A percentile compares a stretch with the other conserved stretches of the same genome.
phyloP scores from a whole-genome alignment of 2,329 filamentous ascomycete species.

The Beauveria pseudobassiana region DNA sequence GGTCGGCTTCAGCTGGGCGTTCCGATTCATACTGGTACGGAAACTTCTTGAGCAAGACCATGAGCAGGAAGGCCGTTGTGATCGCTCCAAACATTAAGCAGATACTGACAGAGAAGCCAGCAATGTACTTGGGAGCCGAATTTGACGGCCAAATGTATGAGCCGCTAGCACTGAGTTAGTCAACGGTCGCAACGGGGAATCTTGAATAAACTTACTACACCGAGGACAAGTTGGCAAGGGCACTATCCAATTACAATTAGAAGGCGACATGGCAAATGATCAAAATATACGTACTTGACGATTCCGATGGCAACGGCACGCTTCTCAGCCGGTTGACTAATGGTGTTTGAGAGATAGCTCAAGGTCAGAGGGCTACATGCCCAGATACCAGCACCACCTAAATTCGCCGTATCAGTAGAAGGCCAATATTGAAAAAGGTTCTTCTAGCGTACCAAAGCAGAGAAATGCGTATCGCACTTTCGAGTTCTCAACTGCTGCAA shows the following conservation, averaged over 20 bases:
- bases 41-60: constrained; percentile 3
- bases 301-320: constrained; percentile 9
- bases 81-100: constrained; percentile 8
- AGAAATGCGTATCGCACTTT: constrained; percentile 10
- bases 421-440: neutral
- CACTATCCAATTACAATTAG: neutral
- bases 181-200: neutral
- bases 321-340: constrained; percentile 8
- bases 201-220: constrained; percentile 6
- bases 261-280: too few relatives aligned
- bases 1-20: neutral
- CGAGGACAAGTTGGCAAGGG: constrained; percentile 7
- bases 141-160: constrained; percentile 11
- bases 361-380: constrained; percentile 10
- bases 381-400: constrained; percentile 8
- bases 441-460: neutral
- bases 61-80: constrained; percentile 4
- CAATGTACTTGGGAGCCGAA: constrained; percentile 6
- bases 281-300: neutral
- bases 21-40: neutral
- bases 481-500: neutral
- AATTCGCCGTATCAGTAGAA: neutral
- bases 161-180: neutral
- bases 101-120: constrained; percentile 7
- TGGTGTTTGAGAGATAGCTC: constrained; percentile 11